Percentiles rank a stretch among this genome's conserved stretches.
Conservation (phyloP, 1,284 basidiomycete genomes). For the Lentinus polychrous region DNA sequence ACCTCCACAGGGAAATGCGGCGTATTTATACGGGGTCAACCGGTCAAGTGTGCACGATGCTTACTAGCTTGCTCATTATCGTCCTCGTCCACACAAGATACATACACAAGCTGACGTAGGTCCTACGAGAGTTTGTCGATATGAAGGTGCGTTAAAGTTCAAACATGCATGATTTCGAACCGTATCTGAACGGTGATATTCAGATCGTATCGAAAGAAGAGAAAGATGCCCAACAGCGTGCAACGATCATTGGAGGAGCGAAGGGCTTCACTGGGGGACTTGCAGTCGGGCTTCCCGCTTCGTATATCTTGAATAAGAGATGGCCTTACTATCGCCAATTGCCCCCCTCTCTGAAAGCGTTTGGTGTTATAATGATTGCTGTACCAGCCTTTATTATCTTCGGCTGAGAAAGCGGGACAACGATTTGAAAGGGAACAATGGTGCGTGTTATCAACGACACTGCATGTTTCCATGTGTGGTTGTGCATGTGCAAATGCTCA, state of each 20-base stretch:
- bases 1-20: neutral
- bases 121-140: too few relatives aligned
- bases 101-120: too few relatives aligned
- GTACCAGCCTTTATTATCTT: constrained; percentile 69
- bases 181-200: neutral
- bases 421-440: constrained; percentile 69
- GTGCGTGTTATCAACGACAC: constrained; percentile 31
- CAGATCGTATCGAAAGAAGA: constrained; percentile 41
- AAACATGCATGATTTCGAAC: too few relatives aligned
- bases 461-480: neutral
- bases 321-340: constrained; percentile 62
- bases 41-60: too few relatives aligned
- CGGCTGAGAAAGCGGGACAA: constrained; percentile 74
- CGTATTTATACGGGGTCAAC: too few relatives aligned
- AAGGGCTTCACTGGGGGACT: constrained; percentile 55
- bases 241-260: constrained; percentile 52
- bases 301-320: constrained; percentile 50
- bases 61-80: too few relatives aligned
- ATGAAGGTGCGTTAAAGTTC: constrained; percentile 16
- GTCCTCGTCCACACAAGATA: too few relatives aligned
- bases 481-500: neutral
- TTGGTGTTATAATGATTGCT: constrained; percentile 62
- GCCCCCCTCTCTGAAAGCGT: constrained; percentile 69
- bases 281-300: constrained; percentile 46
- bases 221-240: constrained; percentile 43